A percentile compares a stretch with the other conserved stretches of the same genome.
These are phyloP conservation scores for Trichoderma koningii DNA, from an alignment of 2,329 filamentous ascomycete genomes.

Conservation along the genomic window DNA sequence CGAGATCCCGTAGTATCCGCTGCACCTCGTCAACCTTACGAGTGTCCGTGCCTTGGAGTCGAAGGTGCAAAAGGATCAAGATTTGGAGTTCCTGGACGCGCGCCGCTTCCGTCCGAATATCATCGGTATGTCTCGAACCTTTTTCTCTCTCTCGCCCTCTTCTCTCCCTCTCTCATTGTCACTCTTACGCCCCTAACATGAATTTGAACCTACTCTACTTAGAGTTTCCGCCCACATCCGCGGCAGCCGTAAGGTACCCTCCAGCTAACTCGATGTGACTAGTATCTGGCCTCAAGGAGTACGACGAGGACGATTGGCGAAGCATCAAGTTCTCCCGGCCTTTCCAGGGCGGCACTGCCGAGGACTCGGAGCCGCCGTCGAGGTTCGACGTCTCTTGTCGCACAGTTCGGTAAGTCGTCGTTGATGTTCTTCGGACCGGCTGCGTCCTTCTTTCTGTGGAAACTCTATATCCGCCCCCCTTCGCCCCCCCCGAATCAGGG, in stretches of 20 bases:
- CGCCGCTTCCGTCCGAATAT: conserved; percentile 72
- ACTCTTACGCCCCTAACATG: not conserved
- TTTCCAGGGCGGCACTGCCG: conserved; percentile 32
- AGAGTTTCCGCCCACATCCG: not conserved
- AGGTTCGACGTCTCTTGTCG: conserved; percentile 62
- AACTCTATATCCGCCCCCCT: conserved; percentile 8
- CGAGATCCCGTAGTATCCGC: conserved; percentile 57
- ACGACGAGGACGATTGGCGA: conserved; percentile 72
- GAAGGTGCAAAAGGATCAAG: conserved; percentile 54
- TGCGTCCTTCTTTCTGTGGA: not conserved
- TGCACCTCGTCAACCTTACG: conserved; percentile 67
- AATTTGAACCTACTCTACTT: not conserved
- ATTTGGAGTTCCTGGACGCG: conserved; percentile 57
- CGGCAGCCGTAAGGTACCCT: not conserved
- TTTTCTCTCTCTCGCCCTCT: not conserved
- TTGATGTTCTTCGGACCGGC: not conserved
- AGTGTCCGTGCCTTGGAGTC: conserved; percentile 64
- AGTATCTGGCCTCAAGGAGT: conserved; percentile 65
- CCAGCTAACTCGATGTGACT: conserved; percentile 7
- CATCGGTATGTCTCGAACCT: conserved; percentile 51
- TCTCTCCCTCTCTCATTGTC: no score
- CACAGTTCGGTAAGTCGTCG: conserved; percentile 58
- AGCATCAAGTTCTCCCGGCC: conserved; percentile 57
- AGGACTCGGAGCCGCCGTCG: conserved; percentile 28
- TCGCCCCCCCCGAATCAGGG: no score